These are phyloP conservation scores for Penicillium verrucosum DNA, from an alignment of 2,329 filamentous ascomycete species.

Conservation along the genomic window DNA sequence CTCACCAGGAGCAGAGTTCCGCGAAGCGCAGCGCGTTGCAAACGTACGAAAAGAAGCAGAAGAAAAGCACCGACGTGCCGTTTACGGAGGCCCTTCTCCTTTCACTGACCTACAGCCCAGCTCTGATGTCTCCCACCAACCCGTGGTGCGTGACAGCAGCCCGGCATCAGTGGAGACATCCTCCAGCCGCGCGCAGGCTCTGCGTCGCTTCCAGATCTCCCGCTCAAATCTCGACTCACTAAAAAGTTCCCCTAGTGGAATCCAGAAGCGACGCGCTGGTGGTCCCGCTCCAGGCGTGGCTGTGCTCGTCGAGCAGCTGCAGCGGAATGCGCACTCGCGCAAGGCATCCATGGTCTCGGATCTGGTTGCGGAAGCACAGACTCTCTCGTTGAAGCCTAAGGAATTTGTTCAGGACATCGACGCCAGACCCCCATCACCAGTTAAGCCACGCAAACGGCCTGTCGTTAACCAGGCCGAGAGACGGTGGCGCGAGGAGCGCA, in stretches of 20 bases:
- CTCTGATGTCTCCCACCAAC: background rate
- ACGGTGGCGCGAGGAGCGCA: constrained; percentile 37
- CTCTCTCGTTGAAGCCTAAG: constrained; percentile 5
- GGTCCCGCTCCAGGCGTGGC: constrained; percentile 29
- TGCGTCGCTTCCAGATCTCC: constrained; percentile 43
- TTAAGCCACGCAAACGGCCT: constrained; percentile 36
- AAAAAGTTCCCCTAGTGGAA: constrained; percentile 29
- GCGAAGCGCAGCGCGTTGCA: constrained; percentile 32
- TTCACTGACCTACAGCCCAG: constrained; percentile 4
- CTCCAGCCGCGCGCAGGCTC: constrained; percentile 15
- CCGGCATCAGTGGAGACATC: constrained; percentile 16
- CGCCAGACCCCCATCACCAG: background rate
- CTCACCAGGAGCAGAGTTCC: constrained; percentile 42
- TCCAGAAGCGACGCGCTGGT: constrained; percentile 35
- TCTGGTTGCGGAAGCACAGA: constrained; percentile 20
- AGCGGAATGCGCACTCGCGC: constrained; percentile 32
- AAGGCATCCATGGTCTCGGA: constrained; percentile 35
- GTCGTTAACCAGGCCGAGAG: constrained; percentile 42
- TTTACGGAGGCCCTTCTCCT: constrained; percentile 22
- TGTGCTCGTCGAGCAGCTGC: constrained; percentile 41
- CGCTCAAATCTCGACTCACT: constrained; percentile 28
- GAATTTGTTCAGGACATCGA: constrained; percentile 10
- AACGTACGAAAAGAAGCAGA: constrained; percentile 29
- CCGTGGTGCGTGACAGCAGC: background rate
- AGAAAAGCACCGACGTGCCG: constrained; percentile 29